Percentiles rank a stretch among this genome's conserved stretches.
These are phyloP conservation scores for Penicillium verhagenii DNA, from an alignment of 495 filamentous ascomycete genomes.

Conservation along the genomic window DNA sequence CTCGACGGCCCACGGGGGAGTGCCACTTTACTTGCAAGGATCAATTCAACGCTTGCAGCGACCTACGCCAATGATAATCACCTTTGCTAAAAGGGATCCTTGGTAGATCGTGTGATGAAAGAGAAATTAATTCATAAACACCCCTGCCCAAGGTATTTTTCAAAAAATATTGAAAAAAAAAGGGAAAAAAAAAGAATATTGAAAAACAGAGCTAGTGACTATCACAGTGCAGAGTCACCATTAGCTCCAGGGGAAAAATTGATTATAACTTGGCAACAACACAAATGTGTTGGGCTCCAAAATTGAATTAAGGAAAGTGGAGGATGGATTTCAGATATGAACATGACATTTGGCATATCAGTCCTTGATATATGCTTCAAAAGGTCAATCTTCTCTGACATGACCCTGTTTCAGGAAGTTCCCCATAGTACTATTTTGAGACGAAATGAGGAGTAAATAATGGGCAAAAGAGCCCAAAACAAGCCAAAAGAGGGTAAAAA, in stretches of 20 bases:
- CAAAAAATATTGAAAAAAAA: no score
- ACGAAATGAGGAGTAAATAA: no score
- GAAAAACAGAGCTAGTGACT: not conserved
- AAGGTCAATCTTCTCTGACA: constrained; percentile 18
- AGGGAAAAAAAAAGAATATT: not conserved
- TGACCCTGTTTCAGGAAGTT: constrained; percentile 26
- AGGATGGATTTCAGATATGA: no score
- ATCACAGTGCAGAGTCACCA: constrained; percentile 1
- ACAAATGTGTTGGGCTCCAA: not conserved
- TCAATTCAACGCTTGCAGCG: not conserved
- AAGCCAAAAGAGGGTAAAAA: no score
- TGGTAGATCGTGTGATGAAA: constrained; percentile 13
- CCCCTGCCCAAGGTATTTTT: constrained; percentile 2
- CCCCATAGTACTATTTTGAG: constrained; percentile 16
- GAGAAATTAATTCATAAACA: not conserved
- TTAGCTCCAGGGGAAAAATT: not conserved
- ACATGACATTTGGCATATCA: not conserved
- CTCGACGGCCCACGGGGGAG: constrained; percentile 1
- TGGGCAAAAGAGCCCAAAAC: no score
- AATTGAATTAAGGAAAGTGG: no score
- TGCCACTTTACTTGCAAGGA: constrained; percentile 24
- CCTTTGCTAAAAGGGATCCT: not conserved
- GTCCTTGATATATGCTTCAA: constrained; percentile 17
- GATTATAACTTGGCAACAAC: not conserved
- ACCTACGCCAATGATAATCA: constrained; percentile 15